Conservation (phyloP, 2,329 filamentous ascomycete species). For the Colletotrichum sp. region DNA sequence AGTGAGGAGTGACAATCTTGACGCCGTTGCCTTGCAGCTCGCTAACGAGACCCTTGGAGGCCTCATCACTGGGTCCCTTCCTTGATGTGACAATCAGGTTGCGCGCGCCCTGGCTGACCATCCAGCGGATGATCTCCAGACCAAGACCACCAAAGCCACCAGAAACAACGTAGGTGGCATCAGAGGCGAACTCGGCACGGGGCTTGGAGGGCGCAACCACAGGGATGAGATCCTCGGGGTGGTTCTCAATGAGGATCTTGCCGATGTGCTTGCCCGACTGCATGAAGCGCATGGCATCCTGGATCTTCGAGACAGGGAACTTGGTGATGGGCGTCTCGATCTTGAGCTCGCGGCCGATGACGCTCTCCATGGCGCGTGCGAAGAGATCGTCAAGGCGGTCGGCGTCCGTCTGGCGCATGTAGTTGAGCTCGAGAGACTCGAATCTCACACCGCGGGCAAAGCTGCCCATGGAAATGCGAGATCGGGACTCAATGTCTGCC, state of each 20-base stretch:
- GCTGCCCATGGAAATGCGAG: conserved; percentile 50
- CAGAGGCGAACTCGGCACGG: background rate
- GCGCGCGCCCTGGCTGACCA: conserved; percentile 33
- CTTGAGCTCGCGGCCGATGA: conserved; percentile 23
- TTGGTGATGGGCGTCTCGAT: conserved; percentile 32
- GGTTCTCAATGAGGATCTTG: conserved; percentile 35
- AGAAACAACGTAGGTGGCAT: conserved; percentile 10
- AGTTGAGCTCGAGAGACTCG: conserved; percentile 34
- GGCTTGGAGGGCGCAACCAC: background rate
- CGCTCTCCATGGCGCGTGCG: conserved; percentile 16
- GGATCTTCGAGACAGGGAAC: conserved; percentile 27
- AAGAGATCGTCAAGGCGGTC: conserved; percentile 38
- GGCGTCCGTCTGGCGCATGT: conserved; percentile 50
- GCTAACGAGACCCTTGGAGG: conserved; percentile 2
- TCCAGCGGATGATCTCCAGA: conserved; percentile 26
- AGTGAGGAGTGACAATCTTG: conserved; percentile 6
- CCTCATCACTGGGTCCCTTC: conserved; percentile 21
- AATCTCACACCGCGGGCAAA: conserved; percentile 29
- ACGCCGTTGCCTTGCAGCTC: background rate
- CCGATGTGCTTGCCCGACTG: conserved; percentile 42
- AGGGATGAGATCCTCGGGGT: background rate
- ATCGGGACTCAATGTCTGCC: conserved; percentile 43
- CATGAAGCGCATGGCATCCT: conserved; percentile 40
- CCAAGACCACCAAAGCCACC: conserved; percentile 10
- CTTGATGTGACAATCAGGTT: conserved; percentile 31